Base-by-base conservation (phyloP, 257 asterid species). In the Lycium ferocissimum region DNA sequence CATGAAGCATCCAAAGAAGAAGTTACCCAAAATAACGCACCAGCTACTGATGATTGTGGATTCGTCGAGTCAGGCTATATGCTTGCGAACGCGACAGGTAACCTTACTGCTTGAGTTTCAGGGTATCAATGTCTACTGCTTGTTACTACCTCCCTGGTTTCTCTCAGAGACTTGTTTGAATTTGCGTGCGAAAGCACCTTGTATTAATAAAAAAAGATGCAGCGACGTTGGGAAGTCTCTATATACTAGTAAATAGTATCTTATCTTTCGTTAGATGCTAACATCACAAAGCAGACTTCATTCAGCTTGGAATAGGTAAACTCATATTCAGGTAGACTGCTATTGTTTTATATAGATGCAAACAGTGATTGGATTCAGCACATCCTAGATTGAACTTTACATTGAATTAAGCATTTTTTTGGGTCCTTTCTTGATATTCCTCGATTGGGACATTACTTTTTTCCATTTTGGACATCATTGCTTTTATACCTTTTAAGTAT, bases 1-100 rank as follows among this genome's bases (percentile, higher is more conserved):
- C 86, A 90, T 85, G 99, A 97, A 88, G 91, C 86, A 85, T 97
- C 98, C 49, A 97, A 97, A 90, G 99, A 95, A 85, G 99, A 97
- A 91, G 98, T 94, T 80, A 90, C 93, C 86, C 99, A 97, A 86
- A 91, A 90, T 83, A 93, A 95, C 84, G 90, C 90, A 85, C 89
- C 79, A 69, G 92, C 91, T 47, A 88, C 94, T 33, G 98, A 93
- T 88, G 99, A 93, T 86, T 85, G 93, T 80, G 99, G 98, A 87
- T 96, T 84, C 85, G 91, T 87, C 59, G 98, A 95, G 88, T 95
- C 98, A 5, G 96, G 95, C 85, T 94, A 92, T 89, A 86, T 90
- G 85, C 91, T 86, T 85, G 86, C 92, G 40, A 93, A 91, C 85
- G 98, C 92, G 35, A 87, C 88, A 89, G 98, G 99, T 96, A 88